Conservation (phyloP, 805 yeast genomes). For the Ogataea wickerhamii region DNA sequence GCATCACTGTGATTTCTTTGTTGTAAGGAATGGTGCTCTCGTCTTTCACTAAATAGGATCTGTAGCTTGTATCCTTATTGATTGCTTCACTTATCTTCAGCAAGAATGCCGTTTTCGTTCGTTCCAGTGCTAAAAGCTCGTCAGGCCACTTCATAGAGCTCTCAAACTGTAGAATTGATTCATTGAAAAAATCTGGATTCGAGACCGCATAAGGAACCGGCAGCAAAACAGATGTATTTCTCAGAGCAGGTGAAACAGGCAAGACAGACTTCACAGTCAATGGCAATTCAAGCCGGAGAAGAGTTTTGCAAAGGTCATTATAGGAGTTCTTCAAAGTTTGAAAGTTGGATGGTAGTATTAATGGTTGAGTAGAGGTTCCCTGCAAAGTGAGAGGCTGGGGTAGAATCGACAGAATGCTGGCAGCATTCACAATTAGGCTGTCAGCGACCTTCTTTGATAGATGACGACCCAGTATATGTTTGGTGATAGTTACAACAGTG, state of each 20-base stretch:
- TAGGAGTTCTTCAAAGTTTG: conserved; percentile 47
- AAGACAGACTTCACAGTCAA: conserved; percentile 64
- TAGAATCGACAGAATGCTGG: conserved; percentile 45
- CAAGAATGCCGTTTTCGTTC: conserved; percentile 86
- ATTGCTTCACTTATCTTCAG: conserved; percentile 53
- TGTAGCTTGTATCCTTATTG: conserved; percentile 52
- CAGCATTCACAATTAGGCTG: conserved; percentile 36
- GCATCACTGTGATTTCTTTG: conserved; percentile 51
- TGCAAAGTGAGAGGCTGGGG: conserved; percentile 63
- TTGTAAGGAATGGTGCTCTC: conserved; percentile 60
- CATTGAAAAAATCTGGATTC: conserved; percentile 76
- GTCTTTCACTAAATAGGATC: conserved; percentile 62
- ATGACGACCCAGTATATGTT: conserved; percentile 62
- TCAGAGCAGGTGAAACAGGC: conserved; percentile 70
- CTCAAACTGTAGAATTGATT: conserved; percentile 82
- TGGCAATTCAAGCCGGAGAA: conserved; percentile 58
- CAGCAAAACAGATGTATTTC: conserved; percentile 70
- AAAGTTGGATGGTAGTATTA: conserved; percentile 39
- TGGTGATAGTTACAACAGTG: conserved; percentile 59
- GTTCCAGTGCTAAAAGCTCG: conserved; percentile 78
- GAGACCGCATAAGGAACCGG: conserved; percentile 82
- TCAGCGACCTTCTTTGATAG: conserved; percentile 41
- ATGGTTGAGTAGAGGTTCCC: conserved; percentile 48
- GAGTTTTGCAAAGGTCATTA: conserved; percentile 45
- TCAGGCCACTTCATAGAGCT: conserved; percentile 94